Conservation (phyloP, 2,329 filamentous ascomycete species). For the Epichloe typhina region DNA sequence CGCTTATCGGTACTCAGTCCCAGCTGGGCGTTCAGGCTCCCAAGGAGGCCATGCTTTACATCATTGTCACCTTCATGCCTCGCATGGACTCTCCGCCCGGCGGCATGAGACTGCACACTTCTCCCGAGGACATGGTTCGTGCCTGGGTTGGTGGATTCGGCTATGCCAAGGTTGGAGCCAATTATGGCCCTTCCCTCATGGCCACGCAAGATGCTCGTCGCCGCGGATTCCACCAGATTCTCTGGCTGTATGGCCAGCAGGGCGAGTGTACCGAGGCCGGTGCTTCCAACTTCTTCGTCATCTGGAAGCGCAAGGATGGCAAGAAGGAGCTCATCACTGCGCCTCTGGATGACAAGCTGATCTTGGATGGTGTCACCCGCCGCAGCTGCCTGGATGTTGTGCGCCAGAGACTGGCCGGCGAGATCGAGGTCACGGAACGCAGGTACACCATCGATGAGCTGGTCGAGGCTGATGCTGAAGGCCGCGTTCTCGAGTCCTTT, state of each 20-base stretch:
- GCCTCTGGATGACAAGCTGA: constrained; percentile 68
- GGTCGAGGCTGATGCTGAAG: constrained; percentile 57
- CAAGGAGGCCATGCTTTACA: constrained; percentile 74
- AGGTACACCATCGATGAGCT: constrained; percentile 74
- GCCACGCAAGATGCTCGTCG: constrained; percentile 63
- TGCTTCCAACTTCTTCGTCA: constrained; percentile 81
- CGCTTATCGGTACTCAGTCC: constrained; percentile 70
- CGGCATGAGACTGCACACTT: constrained; percentile 65
- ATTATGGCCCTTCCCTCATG: constrained; percentile 76
- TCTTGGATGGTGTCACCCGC: constrained; percentile 80
- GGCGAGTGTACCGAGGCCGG: constrained; percentile 80
- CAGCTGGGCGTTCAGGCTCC: constrained; percentile 73
- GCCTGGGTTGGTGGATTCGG: constrained; percentile 92
- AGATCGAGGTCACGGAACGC: constrained; percentile 64
- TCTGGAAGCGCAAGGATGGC: constrained; percentile 47
- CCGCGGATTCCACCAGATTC: constrained; percentile 72
- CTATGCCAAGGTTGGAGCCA: constrained; percentile 83
- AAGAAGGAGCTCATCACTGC: constrained; percentile 65
- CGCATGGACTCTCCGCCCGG: constrained; percentile 35
- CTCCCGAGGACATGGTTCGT: constrained; percentile 67
- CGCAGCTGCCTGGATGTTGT: constrained; percentile 65
- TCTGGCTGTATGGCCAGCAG: constrained; percentile 81
- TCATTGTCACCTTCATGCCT: constrained; percentile 56
- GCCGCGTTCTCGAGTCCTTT: constrained; percentile 71
- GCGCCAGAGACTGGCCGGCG: constrained; percentile 43